Evolutionary conservation across 2,329 filamentous ascomycete genomes (phyloP).

Genomic region (Fusarium tanahbumbuense): DNA sequence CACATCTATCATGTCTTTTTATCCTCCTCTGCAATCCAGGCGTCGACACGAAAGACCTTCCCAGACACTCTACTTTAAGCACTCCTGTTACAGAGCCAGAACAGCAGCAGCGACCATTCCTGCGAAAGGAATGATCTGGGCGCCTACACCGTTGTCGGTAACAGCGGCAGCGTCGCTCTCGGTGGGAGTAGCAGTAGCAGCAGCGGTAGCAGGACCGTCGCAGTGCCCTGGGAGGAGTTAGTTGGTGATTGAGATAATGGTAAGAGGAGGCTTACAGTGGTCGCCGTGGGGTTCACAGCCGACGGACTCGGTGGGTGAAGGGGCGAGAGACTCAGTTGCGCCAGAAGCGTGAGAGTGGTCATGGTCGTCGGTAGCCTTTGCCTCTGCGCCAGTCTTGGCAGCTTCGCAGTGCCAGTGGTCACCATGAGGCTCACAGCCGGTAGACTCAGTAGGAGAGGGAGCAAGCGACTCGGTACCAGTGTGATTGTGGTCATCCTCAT

Average conservation of each 20-base stretch:
- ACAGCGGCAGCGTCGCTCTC: conserved; percentile 13
- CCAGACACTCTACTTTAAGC: background rate
- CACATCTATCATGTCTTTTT: conserved; percentile 27
- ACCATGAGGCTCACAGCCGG: conserved; percentile 40
- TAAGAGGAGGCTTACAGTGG: conserved; percentile 28
- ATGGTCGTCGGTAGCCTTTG: conserved; percentile 19
- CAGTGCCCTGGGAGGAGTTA: conserved; percentile 36
- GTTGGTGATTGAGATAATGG: accelerated
- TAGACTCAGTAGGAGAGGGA: conserved; percentile 41
- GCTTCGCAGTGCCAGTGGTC: conserved; percentile 45
- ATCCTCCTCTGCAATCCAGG: conserved; percentile 36
- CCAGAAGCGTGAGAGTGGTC: conserved; percentile 25
- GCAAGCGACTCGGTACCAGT: conserved; percentile 5
- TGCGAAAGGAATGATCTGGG: conserved; percentile 37
- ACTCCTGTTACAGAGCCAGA: conserved; percentile 33
- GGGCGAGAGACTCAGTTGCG: conserved; percentile 7
- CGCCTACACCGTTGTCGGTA: conserved; percentile 30
- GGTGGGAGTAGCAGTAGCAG: conserved; percentile 13
- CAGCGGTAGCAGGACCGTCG: conserved; percentile 32
- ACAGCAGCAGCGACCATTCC: conserved; percentile 41
- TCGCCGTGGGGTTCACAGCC: conserved; percentile 43
- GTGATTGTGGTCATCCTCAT: conserved; percentile 1
- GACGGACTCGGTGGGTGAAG: conserved; percentile 42
- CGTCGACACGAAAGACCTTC: conserved; percentile 17
- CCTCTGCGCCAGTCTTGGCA: conserved; percentile 28